Conservation (phyloP, 352 stramenopile species). For the Phytophthora uliginosa region DNA sequence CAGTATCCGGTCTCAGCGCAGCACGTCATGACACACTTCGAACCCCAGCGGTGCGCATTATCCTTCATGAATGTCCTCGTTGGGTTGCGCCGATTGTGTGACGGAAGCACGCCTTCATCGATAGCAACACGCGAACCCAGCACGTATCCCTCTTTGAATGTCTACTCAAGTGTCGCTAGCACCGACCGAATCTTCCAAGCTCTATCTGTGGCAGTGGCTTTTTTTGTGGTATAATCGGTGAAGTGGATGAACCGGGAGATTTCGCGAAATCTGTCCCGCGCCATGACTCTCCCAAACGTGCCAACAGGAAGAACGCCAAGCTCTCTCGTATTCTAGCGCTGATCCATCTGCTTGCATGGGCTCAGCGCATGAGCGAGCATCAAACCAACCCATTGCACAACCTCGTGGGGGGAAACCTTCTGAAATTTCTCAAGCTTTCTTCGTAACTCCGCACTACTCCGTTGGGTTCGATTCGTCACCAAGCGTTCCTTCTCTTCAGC, state of each 20-base stretch:
- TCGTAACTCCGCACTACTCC: background rate
- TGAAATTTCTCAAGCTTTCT: background rate
- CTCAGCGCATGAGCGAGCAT: background rate
- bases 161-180: background rate
- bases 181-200: background rate
- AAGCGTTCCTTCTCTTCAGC: background rate
- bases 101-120: background rate
- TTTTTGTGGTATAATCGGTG: background rate
- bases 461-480: background rate
- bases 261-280: background rate
- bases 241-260: background rate
- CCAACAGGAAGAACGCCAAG: background rate
- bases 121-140: background rate
- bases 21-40: background rate
- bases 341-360: background rate
- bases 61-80: slow-evolving; percentile 2
- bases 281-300: background rate
- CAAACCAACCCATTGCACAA: background rate
- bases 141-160: background rate
- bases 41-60: background rate
- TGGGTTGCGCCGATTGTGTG: background rate
- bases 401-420: background rate
- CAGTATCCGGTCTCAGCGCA: background rate
- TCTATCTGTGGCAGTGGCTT: background rate
- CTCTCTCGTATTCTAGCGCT: background rate